A percentile compares a stretch with the other conserved stretches of the same genome.
These are phyloP conservation scores for Jimgerdemannia lactiflua DNA, from an alignment of 192 early-diverging fungal species.

Conservation along the genomic window DNA sequence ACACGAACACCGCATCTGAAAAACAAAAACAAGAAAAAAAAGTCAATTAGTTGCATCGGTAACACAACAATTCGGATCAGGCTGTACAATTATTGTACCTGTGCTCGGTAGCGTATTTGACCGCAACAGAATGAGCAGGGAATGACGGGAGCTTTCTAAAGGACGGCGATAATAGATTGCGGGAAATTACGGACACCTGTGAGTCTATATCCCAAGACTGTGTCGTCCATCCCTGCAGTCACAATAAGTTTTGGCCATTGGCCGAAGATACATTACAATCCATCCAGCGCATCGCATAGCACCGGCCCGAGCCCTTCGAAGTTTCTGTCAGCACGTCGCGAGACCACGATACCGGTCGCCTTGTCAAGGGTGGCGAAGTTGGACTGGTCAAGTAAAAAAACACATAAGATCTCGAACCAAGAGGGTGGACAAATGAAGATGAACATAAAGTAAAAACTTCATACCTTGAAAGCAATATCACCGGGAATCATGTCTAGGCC, in stretches of 20 bases:
- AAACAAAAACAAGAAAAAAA: too few relatives aligned
- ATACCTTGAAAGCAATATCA: slow-evolving; percentile 34
- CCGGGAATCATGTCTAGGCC: slow-evolving; percentile 31
- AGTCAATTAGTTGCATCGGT: too few relatives aligned
- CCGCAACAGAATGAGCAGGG: slow-evolving; percentile 25
- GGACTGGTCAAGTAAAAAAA: slow-evolving; percentile 2
- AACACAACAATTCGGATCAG: too few relatives aligned
- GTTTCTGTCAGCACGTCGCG: slow-evolving; percentile 27
- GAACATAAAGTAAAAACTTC: slow-evolving; percentile 1
- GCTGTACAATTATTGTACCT: background rate
- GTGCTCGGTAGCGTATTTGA: slow-evolving; percentile 34
- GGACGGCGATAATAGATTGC: background rate
- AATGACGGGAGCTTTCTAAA: slow-evolving; percentile 29
- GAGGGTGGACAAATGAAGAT: background rate
- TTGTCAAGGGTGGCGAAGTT: slow-evolving; percentile 31
- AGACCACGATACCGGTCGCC: slow-evolving; percentile 17
- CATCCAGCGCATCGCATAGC: slow-evolving; percentile 26
- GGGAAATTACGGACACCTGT: too few relatives aligned
- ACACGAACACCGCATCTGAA: slow-evolving; percentile 25
- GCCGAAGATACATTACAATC: slow-evolving; percentile 8
- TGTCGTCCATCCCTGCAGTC: too few relatives aligned
- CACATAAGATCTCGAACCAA: background rate
- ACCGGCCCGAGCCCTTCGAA: slow-evolving; percentile 28
- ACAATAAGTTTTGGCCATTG: too few relatives aligned
- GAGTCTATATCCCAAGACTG: too few relatives aligned